phyloP scores from a whole-genome alignment of 1,284 basidiomycete species.

The Trichosporon sp. region DNA sequence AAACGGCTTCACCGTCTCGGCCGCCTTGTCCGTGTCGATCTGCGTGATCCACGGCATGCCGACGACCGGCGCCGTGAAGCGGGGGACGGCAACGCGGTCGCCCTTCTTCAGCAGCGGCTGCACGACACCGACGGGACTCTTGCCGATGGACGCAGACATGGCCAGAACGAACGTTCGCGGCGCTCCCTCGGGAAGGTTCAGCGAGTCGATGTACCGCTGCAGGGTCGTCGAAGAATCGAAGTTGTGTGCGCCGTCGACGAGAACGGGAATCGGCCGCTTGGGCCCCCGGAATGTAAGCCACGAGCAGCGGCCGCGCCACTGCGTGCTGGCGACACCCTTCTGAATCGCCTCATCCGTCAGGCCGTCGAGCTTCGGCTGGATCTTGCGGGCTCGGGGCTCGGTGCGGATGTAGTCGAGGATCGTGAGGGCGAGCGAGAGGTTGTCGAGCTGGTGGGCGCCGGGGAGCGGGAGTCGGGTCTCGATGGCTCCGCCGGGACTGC shows the following conservation, averaged over 20 bases:
- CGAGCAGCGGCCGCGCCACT: slow-evolving; percentile 81
- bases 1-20: slow-evolving; percentile 34
- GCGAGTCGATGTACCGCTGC: slow-evolving; percentile 62
- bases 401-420: slow-evolving; percentile 62
- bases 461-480: slow-evolving; percentile 56
- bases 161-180: slow-evolving; percentile 63
- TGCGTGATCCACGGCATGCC: slow-evolving; percentile 87
- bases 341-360: slow-evolving; percentile 56
- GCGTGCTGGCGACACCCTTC: slow-evolving; percentile 58
- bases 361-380: slow-evolving; percentile 36
- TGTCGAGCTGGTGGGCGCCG: slow-evolving; percentile 77
- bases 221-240: slow-evolving; percentile 71
- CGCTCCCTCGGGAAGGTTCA: slow-evolving; percentile 42
- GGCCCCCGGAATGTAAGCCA: slow-evolving; percentile 51
- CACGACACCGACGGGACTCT: slow-evolving; percentile 67
- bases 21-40: slow-evolving; percentile 56
- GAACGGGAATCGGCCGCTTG: slow-evolving; percentile 48
- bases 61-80: slow-evolving; percentile 65
- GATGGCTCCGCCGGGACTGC: slow-evolving; percentile 9
- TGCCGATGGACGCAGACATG: slow-evolving; percentile 75
- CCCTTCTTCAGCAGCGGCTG: slow-evolving; percentile 56
- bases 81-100: slow-evolving; percentile 57
- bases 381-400: slow-evolving; percentile 44
- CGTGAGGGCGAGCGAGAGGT: slow-evolving; percentile 66
- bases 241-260: slow-evolving; percentile 96